Base-by-base conservation (phyloP, 202 grass and related monocot species). In the Eragrostis tef region DNA sequence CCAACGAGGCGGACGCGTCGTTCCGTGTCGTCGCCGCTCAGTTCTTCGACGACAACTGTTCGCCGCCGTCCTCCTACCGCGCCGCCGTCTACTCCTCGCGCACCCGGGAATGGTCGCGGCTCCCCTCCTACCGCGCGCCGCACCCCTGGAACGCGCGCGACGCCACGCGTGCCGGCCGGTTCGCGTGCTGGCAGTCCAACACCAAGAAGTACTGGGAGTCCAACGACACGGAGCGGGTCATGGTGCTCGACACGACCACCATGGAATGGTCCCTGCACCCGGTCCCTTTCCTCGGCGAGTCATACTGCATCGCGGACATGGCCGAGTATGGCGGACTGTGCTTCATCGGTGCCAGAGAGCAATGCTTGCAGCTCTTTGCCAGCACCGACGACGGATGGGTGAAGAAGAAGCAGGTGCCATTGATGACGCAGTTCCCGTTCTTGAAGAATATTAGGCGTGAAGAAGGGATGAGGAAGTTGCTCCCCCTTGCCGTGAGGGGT, bases 401-500 rank as follows among this genome's bases (percentile, higher is more conserved):
- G 21, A 11, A 68, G n/a, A 69, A 69, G 64, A 42, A 80, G 76
- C 11, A 67, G 77, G 21, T 80, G 2, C 41, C 49, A 1, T 54
- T 80, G 77, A 21, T 80, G 63, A 54, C 19, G 25, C 3, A 67
- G 48, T 80, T 44, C 42, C 48, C 7, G 0, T 57, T 19, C 64
- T 21, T 79, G 63, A 79, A 79, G 31, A 68, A 57, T n/a, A 50
- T 80, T 26, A 49, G 77, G 52, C 15, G 36, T 26, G 64, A 57
- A 0, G 64, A 80, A 64, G 27, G 77, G 77, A 57, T 80, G 77
- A 79, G 69, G 64, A 68, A 50, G n/a, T n/a, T 80, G 77, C 77
- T 49, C n/a, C 29, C 56, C 1, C 34, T 39, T 39, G 34, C 34
- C 4, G 34, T 39, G 34, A 39, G 3, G 34, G 34, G 34, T 39